Conservation (phyloP, 2,329 filamentous ascomycete species). For the Fusarium virguliforme region DNA sequence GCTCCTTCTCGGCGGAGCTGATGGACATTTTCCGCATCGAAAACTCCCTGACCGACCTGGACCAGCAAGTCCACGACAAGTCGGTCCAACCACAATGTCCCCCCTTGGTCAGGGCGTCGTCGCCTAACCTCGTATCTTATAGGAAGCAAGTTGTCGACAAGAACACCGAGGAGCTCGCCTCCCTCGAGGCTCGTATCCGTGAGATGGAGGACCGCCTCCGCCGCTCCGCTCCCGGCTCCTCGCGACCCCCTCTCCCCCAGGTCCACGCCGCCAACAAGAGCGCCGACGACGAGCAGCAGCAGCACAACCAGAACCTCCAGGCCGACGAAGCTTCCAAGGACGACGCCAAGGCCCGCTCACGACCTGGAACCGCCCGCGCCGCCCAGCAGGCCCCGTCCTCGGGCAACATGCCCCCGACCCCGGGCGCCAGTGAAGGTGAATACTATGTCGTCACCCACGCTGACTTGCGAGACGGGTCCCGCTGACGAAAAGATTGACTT, state of each 20-base stretch:
- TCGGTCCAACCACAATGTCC: constrained; percentile 62
- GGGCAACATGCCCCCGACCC: constrained; percentile 73
- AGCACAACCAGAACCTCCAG: constrained; percentile 35
- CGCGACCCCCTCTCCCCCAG: constrained; percentile 44
- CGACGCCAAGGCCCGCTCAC: constrained; percentile 62
- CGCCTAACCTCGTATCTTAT: constrained; percentile 42
- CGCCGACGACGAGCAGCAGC: constrained; percentile 40
- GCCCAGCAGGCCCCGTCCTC: constrained; percentile 67
- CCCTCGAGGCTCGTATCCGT: constrained; percentile 85
- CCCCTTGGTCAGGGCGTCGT: constrained; percentile 12
- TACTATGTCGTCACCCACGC: constrained; percentile 60
- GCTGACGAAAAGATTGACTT: constrained; percentile 52
- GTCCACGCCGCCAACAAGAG: constrained; percentile 30
- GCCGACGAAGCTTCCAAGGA: constrained; percentile 47
- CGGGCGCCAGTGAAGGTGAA: constrained; percentile 76
- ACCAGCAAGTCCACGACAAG: constrained; percentile 86
- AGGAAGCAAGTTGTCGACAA: constrained; percentile 86
- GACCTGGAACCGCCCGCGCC: constrained; percentile 69
- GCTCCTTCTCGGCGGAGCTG: constrained; percentile 87
- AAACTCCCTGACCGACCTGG: constrained; percentile 80
- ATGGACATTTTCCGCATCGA: constrained; percentile 93
- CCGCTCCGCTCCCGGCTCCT: constrained; percentile 47
- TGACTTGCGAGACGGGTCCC: constrained; percentile 52
- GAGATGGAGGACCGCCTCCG: constrained; percentile 87
- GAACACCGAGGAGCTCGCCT: constrained; percentile 85